phyloP scores from a whole-genome alignment of 2,329 filamentous ascomycete species.

The Periconia digitata region DNA sequence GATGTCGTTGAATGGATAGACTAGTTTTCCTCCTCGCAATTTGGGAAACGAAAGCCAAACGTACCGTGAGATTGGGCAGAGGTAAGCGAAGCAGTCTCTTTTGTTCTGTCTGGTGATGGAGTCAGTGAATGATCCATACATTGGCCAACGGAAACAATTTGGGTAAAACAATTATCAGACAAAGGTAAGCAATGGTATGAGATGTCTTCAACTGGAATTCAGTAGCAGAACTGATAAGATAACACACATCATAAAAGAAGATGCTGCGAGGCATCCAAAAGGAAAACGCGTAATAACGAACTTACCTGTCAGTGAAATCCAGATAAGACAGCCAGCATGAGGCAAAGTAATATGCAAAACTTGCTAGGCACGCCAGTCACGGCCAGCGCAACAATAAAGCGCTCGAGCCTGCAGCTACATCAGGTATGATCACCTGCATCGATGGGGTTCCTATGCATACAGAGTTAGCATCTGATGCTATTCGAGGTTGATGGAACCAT shows the following conservation, averaged over 20 bases:
- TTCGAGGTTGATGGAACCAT: slow-evolving; percentile 7
- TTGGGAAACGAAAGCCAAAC: slow-evolving; percentile 13
- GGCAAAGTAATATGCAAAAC: no score
- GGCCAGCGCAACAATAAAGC: no score
- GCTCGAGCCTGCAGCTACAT: no score
- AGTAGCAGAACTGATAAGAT: slow-evolving; percentile 65
- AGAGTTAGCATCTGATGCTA: slow-evolving; percentile 21
- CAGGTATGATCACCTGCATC: no score
- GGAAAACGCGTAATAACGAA: background rate
- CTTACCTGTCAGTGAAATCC: slow-evolving; percentile 16
- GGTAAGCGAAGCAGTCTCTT: background rate
- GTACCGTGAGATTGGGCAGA: slow-evolving; percentile 18
- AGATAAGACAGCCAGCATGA: no score
- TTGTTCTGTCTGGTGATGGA: slow-evolving; percentile 6
- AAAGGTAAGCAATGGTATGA: slow-evolving; percentile 59
- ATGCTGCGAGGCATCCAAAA: slow-evolving; percentile 1
- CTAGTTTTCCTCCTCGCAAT: slow-evolving; percentile 59
- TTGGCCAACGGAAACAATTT: background rate
- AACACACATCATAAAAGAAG: slow-evolving; percentile 40
- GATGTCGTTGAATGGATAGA: slow-evolving; percentile 66
- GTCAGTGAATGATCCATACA: slow-evolving; percentile 17
- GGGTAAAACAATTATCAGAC: slow-evolving; percentile 45
- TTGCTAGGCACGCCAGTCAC: no score
- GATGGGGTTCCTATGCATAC: slow-evolving; percentile 6
- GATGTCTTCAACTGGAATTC: slow-evolving; percentile 59